These are phyloP conservation scores for Aspergillus sp. DNA, from an alignment of 2,329 filamentous ascomycete species.

Conservation along the genomic window DNA sequence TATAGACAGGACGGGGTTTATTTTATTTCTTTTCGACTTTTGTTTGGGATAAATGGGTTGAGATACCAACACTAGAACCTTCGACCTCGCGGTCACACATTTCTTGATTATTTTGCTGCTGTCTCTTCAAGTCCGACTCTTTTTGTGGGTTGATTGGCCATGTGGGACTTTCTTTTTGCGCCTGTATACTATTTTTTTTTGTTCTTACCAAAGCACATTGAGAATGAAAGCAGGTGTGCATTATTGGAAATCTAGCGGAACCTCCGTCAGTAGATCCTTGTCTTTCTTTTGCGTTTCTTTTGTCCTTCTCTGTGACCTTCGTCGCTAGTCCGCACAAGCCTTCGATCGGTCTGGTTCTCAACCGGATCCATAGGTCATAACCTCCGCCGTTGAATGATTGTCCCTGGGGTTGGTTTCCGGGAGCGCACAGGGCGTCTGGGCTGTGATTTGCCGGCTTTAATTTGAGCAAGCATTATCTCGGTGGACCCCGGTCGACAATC, in stretches of 20 bases:
- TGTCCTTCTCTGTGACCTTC: constrained; percentile 13
- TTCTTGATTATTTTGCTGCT: constrained; percentile 19
- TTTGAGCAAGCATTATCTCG: constrained; percentile 19
- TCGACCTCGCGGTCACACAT: constrained; percentile 39
- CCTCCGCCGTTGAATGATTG: constrained; percentile 16
- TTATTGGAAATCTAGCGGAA: constrained; percentile 1
- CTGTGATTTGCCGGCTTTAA: constrained; percentile 17
- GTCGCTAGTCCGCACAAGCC: constrained; percentile 5
- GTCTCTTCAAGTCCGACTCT: constrained; percentile 16
- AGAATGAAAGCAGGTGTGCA: constrained; percentile 16
- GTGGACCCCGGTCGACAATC: constrained; percentile 20
- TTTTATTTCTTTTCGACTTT: constrained; percentile 19
- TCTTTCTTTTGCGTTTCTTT: constrained; percentile 13
- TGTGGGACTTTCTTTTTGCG: constrained; percentile 18
- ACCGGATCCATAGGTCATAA: constrained; percentile 8
- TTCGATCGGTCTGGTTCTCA: constrained; percentile 4
- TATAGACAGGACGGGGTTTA: constrained; percentile 38
- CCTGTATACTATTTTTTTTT: constrained; percentile 5
- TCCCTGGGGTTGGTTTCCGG: constrained; percentile 12
- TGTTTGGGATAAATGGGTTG: constrained; percentile 37
- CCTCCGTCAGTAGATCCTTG: no score
- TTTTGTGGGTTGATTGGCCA: constrained; percentile 15
- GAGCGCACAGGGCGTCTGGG: constrained; percentile 11
- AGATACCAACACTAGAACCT: constrained; percentile 41
- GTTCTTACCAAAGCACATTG: constrained; percentile 12